Evolutionary conservation across 371 early-diverging fungal species (phyloP).

Genomic region (Mucor racemosus): DNA sequence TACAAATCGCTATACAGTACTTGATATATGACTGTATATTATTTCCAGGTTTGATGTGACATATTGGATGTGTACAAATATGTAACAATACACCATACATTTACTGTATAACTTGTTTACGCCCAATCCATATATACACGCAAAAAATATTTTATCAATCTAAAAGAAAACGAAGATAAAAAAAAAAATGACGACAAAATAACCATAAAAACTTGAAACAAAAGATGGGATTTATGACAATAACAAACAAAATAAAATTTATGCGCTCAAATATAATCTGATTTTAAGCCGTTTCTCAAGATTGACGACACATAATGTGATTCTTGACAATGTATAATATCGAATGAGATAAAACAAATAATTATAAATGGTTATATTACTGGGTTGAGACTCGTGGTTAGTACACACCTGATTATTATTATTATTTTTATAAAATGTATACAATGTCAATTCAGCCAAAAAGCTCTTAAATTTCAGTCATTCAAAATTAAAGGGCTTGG

Average conservation of each 20-base stretch:
- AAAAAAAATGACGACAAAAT: neutral
- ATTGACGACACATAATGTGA: conserved; percentile 1
- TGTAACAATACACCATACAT: no score
- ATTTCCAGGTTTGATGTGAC: no score
- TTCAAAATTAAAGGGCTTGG: neutral
- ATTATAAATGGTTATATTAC: conserved; percentile 5
- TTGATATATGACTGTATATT: no score
- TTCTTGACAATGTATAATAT: neutral
- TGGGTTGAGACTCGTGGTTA: neutral
- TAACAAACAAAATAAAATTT: neutral
- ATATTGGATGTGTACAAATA: no score
- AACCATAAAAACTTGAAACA: neutral
- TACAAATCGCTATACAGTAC: no score
- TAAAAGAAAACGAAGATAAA: neutral
- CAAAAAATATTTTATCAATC: neutral
- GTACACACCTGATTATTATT: neutral
- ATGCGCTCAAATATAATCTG: neutral
- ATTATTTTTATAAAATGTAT: neutral
- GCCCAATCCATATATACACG: no score
- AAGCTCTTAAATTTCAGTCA: neutral
- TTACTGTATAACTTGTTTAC: no score
- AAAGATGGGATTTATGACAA: neutral
- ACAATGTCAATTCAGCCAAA: neutral
- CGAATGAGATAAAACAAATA: conserved; percentile 8
- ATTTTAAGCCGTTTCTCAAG: neutral